Evolutionary conservation across 2,329 filamentous ascomycete genomes (phyloP).

Genomic region (Sordariomycetes sp.): DNA sequence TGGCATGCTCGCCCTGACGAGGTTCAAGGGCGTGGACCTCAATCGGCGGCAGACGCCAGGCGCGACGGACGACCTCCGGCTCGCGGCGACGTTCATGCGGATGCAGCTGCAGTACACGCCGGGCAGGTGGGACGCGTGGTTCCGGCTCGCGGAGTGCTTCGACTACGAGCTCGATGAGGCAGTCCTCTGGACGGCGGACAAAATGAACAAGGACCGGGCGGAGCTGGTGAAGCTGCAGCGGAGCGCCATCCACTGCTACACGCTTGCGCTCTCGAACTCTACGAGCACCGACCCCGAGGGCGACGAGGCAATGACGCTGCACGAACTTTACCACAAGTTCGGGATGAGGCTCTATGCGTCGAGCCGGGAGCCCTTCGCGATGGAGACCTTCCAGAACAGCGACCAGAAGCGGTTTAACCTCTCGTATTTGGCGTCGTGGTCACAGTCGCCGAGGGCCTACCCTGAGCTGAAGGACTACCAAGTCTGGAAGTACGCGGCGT

Average conservation of each 20-base stretch:
- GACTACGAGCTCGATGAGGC: constrained; percentile 81
- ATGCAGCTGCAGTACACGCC: constrained; percentile 73
- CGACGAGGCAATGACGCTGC: constrained; percentile 34
- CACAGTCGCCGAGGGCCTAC: constrained; percentile 37
- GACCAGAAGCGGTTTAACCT: constrained; percentile 46
- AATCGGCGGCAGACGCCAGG: constrained; percentile 66
- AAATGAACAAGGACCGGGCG: constrained; percentile 70
- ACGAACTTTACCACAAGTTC: constrained; percentile 47
- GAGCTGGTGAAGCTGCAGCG: constrained; percentile 68
- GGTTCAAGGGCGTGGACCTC: constrained; percentile 58
- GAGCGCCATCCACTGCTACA: constrained; percentile 71
- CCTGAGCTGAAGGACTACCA: constrained; percentile 45
- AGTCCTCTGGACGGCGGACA: constrained; percentile 80
- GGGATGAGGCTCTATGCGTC: constrained; percentile 49
- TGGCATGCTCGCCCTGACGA: constrained; percentile 77
- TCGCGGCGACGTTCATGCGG: constrained; percentile 66
- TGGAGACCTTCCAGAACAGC: constrained; percentile 45
- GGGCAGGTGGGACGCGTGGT: constrained; percentile 84
- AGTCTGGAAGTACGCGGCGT: constrained; percentile 47
- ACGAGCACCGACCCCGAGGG: constrained; percentile 25
- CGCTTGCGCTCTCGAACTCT: constrained; percentile 43
- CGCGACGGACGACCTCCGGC: constrained; percentile 72
- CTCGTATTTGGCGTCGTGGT: constrained; percentile 31
- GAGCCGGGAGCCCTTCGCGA: constrained; percentile 47
- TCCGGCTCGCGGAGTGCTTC: constrained; percentile 73